Evolutionary conservation across 2,329 filamentous ascomycete species (phyloP).

Genomic region (Lecanoromycetidae sp.): DNA sequence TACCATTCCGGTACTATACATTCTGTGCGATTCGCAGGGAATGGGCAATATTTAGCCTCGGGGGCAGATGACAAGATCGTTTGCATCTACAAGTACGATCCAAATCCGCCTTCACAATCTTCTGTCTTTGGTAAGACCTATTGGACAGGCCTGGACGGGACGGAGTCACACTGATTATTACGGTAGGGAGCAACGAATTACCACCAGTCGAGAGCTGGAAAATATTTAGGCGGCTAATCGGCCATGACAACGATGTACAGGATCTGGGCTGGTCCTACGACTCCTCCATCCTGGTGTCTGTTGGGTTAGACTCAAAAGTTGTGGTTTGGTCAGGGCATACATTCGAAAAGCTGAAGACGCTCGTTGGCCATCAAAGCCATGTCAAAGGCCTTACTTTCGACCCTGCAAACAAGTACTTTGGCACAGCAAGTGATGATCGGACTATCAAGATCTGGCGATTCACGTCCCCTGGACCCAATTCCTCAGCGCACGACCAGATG

Average conservation of each 20-base stretch:
- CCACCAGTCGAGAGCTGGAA: slow-evolving; percentile 97
- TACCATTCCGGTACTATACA: slow-evolving; percentile 97
- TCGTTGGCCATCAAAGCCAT: slow-evolving; percentile 88
- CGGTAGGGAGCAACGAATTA: slow-evolving; percentile 64
- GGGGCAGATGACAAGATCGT: slow-evolving; percentile 98
- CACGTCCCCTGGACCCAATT: slow-evolving; percentile 78
- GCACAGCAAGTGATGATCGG: slow-evolving; percentile 91
- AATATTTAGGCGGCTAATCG: slow-evolving; percentile 81
- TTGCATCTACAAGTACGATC: slow-evolving; percentile 86
- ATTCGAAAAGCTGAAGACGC: slow-evolving; percentile 92
- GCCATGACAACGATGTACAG: slow-evolving; percentile 97
- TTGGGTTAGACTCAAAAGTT: slow-evolving; percentile 93
- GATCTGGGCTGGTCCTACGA: slow-evolving; percentile 95
- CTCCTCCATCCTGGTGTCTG: slow-evolving; percentile 88
- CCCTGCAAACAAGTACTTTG: slow-evolving; percentile 97
- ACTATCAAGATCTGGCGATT: slow-evolving; percentile 96
- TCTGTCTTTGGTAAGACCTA: slow-evolving; percentile 60
- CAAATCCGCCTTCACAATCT: slow-evolving; percentile 61
- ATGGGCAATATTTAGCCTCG: slow-evolving; percentile 87
- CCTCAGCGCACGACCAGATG: slow-evolving; percentile 85
- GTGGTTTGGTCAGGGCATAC: slow-evolving; percentile 97
- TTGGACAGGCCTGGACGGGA: slow-evolving; percentile 4
- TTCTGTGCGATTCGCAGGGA: slow-evolving; percentile 90
- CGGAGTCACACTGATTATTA: slow-evolving; percentile 4
- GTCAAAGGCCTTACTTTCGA: slow-evolving; percentile 99